Conservation (phyloP, 192 early-diverging fungal genomes). For the Dimargaris cristalligena region DNA sequence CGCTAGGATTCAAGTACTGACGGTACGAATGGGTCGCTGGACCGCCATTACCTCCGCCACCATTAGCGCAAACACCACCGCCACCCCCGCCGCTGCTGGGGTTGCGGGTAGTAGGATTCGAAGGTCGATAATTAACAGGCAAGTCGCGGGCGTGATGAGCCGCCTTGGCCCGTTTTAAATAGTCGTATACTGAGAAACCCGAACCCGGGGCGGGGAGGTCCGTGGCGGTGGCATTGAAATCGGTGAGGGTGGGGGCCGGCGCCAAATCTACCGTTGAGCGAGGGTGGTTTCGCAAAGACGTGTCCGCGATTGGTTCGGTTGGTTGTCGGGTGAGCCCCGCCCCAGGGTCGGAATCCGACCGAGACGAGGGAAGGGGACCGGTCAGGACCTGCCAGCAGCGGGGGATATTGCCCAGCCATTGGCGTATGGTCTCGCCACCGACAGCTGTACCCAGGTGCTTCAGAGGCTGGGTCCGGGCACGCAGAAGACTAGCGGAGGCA, state of each 20-base stretch:
- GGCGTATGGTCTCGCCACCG: neutral
- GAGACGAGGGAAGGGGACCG: too few relatives aligned
- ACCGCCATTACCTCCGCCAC: neutral
- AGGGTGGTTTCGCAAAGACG: too few relatives aligned
- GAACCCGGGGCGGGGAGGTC: neutral
- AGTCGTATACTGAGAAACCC: neutral
- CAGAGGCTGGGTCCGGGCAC: neutral
- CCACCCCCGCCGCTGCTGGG: neutral
- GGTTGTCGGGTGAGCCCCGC: neutral
- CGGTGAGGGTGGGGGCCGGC: neutral
- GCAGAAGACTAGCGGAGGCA: neutral
- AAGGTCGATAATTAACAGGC: neutral
- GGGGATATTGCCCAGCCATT: neutral
- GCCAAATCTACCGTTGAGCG: too few relatives aligned
- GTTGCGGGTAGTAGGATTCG: neutral
- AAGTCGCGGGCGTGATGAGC: neutral
- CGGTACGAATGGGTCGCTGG: conserved; percentile 2
- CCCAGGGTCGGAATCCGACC: neutral
- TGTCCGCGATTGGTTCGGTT: neutral
- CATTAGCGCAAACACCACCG: neutral
- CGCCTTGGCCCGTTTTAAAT: neutral
- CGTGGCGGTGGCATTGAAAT: neutral
- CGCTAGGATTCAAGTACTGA: neutral
- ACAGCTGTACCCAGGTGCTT: neutral
- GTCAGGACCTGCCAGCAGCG: neutral